Conservation (phyloP, 2,329 filamentous ascomycete species). For the Sarocladiaceae sp. region DNA sequence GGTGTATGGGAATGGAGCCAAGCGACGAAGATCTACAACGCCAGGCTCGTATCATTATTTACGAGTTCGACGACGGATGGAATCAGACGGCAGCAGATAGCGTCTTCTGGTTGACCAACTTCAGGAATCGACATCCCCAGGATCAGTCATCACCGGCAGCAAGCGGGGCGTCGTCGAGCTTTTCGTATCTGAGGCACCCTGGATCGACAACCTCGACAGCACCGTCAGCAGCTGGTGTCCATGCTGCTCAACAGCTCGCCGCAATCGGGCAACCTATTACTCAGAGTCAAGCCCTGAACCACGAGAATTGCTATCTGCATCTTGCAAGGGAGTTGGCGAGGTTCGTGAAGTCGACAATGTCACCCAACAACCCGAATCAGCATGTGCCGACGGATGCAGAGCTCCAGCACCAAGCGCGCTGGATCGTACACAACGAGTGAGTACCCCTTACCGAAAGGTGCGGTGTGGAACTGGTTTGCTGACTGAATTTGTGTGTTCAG, state of each 20-base stretch:
- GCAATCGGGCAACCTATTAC: too few relatives aligned
- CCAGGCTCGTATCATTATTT: constrained; percentile 55
- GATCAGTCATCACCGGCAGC: constrained; percentile 8
- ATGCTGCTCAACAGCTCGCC: too few relatives aligned
- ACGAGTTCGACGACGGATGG: constrained; percentile 56
- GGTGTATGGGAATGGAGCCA: constrained; percentile 38
- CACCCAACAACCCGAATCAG: constrained; percentile 52
- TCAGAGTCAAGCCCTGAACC: constrained; percentile 53
- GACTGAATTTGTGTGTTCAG: constrained; percentile 26
- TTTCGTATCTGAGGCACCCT: constrained; percentile 1
- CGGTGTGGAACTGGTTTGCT: neutral
- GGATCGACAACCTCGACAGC: neutral
- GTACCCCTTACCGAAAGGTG: constrained; percentile 18
- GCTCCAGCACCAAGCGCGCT: constrained; percentile 57
- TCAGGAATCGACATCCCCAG: constrained; percentile 40
- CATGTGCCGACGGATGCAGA: constrained; percentile 57
- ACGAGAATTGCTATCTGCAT: constrained; percentile 54
- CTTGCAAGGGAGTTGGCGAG: constrained; percentile 47
- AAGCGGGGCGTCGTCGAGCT: neutral
- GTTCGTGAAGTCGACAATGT: constrained; percentile 48
- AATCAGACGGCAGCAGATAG: constrained; percentile 59
- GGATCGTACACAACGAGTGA: constrained; percentile 57
- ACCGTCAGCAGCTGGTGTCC: neutral
- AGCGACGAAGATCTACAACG: constrained; percentile 49
- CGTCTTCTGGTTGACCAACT: constrained; percentile 43